Evolutionary conservation across 108 stramenopile species (phyloP), one percentile per base, ranked within the genome.

Genomic region (Nannochloropsis salina): DNA sequence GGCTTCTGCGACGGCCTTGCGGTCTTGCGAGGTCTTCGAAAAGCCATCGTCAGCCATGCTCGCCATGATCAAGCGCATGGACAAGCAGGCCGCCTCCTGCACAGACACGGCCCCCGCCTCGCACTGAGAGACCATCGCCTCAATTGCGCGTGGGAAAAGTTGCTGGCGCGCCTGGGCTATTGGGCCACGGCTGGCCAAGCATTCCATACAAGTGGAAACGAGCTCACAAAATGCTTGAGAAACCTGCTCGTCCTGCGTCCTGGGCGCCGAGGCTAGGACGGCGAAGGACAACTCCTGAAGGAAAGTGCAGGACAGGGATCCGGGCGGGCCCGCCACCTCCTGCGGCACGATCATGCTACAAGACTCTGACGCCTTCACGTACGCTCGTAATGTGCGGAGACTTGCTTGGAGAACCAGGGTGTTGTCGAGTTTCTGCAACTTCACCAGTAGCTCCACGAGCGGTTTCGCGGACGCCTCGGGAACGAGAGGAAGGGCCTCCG

Each of bases 81-180:
- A 82, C 15, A 82, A 86, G 85, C 88, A 89, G 12, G 88, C 47
- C 22, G 88, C 74, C 22, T 43, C 85, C 45, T 89, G 88, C 43
- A 89, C 85, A 44, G 61, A 44, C 43, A 83, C 44, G 15, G 86
- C 86, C n/a, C 83, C 82, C 11, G 85, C 82, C 83, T 89, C 88
- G 45, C 88, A 89, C 20, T 86, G 82, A 18, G 44, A 44, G 41
- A 86, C 82, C 22, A 89, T 80, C 74, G 88, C 88, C 40, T 61
- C 79, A 9, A 74, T 44, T 10, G 88, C 82, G 3, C 80, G 88
- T 42, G 88, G 45, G 18, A 89, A 83, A 15, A 89, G 22, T 18
- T 45, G 45, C 12, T 41, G 61, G 40, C 85, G 79, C 2, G 88
- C 80, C 10, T n/a, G 5, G 21, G 44, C 45, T 15, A 10, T n/a